Base-by-base conservation (phyloP, 2,329 filamentous ascomycete genomes). In the Phoma herbarum region DNA sequence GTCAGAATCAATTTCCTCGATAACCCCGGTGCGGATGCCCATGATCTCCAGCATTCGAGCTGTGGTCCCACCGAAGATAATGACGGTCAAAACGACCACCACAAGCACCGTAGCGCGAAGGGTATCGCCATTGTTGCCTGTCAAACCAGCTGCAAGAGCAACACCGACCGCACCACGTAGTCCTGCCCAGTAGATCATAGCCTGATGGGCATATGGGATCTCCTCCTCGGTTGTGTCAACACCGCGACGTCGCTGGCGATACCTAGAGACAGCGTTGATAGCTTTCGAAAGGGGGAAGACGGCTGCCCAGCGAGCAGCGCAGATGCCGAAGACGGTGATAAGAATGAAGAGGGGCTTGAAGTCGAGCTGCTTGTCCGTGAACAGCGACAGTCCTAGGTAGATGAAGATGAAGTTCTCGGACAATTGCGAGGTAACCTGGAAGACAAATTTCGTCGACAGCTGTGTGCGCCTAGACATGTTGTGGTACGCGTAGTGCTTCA, bases 381-480 rank as follows among this genome's bases (percentile, higher is more conserved):
- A 98, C 26, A 99, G 84, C 0, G 95, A 96, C 3, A 99, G 83
- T 6, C 95, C 95, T 0, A 99, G 87, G 74, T 99, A 99, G 77
- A 99, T 99, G 81, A 99, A 99, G 78, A 99, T 99, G 76, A 99
- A 99, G 78, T 99, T 99, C 80, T 99, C 95, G 0, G 94, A 97
- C 44, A 99, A 81, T 78, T 99, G 95, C 3, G 95, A 92, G 68
- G 96, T 89, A 62, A 97, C 89, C 76, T 96, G 92, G 81, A 99
- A 99, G 57, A 97, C 85, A 79, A 96, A 99, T 77, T 99, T 99
- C 51, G 95, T 99, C 16, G 95, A 97, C 63, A 99, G 88, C 76
- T 99, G 95, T 1, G 95, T 98, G 62, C 95, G 89, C 47, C 95
- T 89, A 28, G 95, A 99, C 95, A 99, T 99, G 82, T 99, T 99